Evolutionary conservation across 768 basidiomycete genomes (phyloP).

Genomic region (Mycena olivaceomarginata): DNA sequence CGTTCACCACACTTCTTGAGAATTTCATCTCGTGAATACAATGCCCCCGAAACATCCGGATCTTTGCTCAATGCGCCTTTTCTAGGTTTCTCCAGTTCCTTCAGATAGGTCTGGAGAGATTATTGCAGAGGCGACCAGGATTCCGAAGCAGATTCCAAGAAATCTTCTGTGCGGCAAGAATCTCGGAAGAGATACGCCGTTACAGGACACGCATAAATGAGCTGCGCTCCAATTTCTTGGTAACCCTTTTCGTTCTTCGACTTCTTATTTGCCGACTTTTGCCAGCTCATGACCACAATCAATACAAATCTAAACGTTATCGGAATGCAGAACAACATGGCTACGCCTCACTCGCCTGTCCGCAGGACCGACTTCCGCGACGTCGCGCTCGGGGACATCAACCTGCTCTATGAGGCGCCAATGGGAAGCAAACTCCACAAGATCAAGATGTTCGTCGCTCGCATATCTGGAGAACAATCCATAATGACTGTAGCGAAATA

Average conservation of each 20-base stretch:
- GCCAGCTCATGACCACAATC: conserved; percentile 2
- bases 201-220: conserved; percentile 2
- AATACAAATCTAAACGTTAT: not conserved
- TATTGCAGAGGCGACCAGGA: not conserved
- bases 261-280: not conserved
- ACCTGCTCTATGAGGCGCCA: conserved; percentile 21
- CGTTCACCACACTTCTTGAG: too few relatives aligned
- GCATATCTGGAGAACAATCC: not conserved
- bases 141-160: not conserved
- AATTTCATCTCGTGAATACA: too few relatives aligned
- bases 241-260: not conserved
- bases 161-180: not conserved
- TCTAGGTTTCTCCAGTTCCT: not conserved
- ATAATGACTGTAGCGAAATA: conserved; percentile 21
- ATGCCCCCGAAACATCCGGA: too few relatives aligned
- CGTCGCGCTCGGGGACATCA: conserved; percentile 23
- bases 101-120: not conserved
- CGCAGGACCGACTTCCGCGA: not conserved
- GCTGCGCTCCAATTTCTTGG: conserved; percentile 8
- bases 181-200: not conserved
- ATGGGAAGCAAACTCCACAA: not conserved
- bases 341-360: too few relatives aligned
- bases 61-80: too few relatives aligned
- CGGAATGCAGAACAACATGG: not conserved
- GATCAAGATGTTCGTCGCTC: conserved; percentile 21